Evolutionary conservation across 345 rosid species (phyloP).

Genomic region (Eucalyptus cladocalyx): DNA sequence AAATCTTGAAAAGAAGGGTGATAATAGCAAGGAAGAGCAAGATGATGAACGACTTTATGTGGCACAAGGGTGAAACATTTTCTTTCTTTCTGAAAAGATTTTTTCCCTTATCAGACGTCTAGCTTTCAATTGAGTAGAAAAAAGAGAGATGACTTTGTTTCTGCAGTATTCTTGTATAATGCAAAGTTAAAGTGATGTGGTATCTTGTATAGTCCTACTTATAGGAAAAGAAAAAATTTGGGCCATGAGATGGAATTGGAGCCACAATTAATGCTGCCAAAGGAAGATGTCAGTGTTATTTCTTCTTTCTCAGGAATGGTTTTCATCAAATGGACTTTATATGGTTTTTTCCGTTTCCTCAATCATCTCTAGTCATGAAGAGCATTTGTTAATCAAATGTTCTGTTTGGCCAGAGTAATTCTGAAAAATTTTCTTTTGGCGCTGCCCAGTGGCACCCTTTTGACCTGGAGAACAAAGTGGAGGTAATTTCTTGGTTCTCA

Average conservation of each 20-base stretch:
- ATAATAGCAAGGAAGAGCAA: conserved; percentile 19
- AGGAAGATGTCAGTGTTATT: background rate
- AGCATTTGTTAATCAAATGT: background rate
- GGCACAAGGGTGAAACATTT: conserved; percentile 26
- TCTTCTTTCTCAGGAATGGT: background rate
- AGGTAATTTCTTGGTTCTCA: background rate
- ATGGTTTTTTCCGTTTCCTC: background rate
- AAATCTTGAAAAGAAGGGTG: conserved; percentile 9
- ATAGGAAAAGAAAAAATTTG: background rate
- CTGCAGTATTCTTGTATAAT: background rate
- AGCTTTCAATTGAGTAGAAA: background rate
- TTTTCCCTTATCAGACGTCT: background rate
- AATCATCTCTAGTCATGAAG: background rate
- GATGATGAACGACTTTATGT: conserved; percentile 24
- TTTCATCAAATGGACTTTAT: background rate
- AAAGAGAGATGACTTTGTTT: background rate
- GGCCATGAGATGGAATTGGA: background rate
- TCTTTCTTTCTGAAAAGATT: background rate
- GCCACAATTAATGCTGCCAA: background rate
- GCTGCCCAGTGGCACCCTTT: background rate
- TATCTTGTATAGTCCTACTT: background rate
- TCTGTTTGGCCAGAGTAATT: background rate
- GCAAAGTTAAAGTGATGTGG: background rate
- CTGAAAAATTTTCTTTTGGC: background rate
- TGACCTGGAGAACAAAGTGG: background rate